A percentile compares a stretch with the other conserved stretches of the same genome.
Conservation (phyloP, 164 flowering plant species). For the Berberis vulgaris region DNA sequence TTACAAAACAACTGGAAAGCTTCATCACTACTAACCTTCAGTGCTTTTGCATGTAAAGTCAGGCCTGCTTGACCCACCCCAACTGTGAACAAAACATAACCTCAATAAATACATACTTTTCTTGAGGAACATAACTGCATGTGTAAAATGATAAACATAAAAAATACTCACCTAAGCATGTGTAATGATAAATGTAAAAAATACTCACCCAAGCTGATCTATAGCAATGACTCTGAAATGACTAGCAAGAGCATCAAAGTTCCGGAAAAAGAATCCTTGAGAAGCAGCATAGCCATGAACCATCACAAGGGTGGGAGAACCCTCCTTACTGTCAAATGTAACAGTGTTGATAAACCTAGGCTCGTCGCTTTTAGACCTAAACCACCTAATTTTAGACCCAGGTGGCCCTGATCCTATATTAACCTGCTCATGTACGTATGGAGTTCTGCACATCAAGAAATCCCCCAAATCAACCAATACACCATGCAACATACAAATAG, state of each 20-base stretch:
- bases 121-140: background rate
- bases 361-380: no score
- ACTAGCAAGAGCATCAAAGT: constrained; percentile 79
- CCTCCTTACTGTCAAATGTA: constrained; percentile 69
- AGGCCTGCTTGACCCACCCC: constrained; percentile 99
- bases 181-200: background rate
- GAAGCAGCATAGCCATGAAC: constrained; percentile 96
- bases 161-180: constrained; percentile 29
- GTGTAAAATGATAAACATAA: no score
- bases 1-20: background rate
- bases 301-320: constrained; percentile 86
- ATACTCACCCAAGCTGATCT: constrained; percentile 90
- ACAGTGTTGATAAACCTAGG: constrained; percentile 78
- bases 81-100: constrained; percentile 32
- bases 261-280: constrained; percentile 91
- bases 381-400: constrained; percentile 66
- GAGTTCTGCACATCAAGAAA: constrained; percentile 51
- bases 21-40: constrained; percentile 48
- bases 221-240: constrained; percentile 77
- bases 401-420: constrained; percentile 92
- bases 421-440: constrained; percentile 70
- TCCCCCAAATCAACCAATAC: constrained; percentile 6
- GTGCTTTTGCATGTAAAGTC: constrained; percentile 95
- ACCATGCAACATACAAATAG: background rate
- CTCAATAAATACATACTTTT: background rate